A percentile compares a stretch with the other conserved stretches of the same genome.
These are phyloP conservation scores for Gynandropsis gynandra DNA, from an alignment of 345 rosid genomes.

Conservation along the genomic window DNA sequence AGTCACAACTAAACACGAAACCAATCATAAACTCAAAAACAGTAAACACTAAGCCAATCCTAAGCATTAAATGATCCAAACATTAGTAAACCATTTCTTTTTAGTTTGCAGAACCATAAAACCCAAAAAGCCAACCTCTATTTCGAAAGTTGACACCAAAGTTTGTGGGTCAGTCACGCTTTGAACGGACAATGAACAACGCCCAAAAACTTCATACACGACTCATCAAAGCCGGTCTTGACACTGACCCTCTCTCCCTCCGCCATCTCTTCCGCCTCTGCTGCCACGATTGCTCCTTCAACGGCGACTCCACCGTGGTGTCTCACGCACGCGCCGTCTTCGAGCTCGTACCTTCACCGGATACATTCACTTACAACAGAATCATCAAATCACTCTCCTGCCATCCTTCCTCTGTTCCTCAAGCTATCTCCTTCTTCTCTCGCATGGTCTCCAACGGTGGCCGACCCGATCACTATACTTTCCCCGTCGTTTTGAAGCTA, in stretches of 20 bases:
- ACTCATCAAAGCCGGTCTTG: conserved; percentile 29
- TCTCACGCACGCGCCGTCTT: conserved; percentile 32
- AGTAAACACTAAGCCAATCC: no score
- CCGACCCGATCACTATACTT: conserved; percentile 42
- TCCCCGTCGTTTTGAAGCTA: conserved; percentile 56
- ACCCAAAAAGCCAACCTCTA: no score
- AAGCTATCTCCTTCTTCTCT: conserved; percentile 32
- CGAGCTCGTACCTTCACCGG: conserved; percentile 21
- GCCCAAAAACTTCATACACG: conserved; percentile 30
- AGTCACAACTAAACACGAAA: no score
- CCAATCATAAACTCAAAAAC: no score
- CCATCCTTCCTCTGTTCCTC: conserved; percentile 29
- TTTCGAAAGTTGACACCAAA: no score
- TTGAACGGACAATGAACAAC: no score
- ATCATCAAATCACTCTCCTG: conserved; percentile 37
- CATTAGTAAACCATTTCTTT: no score
- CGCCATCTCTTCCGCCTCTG: conserved; percentile 32
- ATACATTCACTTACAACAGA: conserved; percentile 42
- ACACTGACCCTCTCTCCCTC: conserved; percentile 20
- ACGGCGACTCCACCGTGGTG: conserved; percentile 24
- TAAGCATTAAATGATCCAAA: no score
- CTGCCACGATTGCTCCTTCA: conserved; percentile 22
- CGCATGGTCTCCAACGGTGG: conserved; percentile 31
- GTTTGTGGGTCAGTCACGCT: no score
- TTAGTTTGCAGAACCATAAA: no score